These are phyloP conservation scores for Chlamydomonas asymmetrica DNA, from an alignment of 139 green algal species.

Conservation along the genomic window DNA sequence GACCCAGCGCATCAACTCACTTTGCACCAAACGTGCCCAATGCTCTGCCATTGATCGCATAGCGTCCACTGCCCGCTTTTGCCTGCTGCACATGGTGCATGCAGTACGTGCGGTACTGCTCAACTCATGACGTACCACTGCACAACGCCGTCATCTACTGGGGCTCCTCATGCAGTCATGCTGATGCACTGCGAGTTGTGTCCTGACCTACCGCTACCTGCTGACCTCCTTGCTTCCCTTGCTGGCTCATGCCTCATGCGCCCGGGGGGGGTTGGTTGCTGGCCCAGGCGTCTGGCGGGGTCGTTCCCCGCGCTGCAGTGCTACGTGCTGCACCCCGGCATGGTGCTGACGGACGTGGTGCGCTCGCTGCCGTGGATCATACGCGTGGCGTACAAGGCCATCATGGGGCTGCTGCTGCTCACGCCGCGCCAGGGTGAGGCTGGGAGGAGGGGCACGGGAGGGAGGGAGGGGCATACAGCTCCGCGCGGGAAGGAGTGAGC, in stretches of 20 bases:
- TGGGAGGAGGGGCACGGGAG: neutral
- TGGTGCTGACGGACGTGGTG: constrained; percentile 80
- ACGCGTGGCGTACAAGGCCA: constrained; percentile 50
- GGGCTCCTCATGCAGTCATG: neutral
- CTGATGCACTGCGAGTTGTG: neutral
- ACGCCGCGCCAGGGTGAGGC: constrained; percentile 64
- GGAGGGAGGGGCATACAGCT: no score
- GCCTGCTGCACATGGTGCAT: no score
- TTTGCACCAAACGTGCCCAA: no score
- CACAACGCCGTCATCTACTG: no score
- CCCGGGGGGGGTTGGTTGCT: constrained; percentile 35
- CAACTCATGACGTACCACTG: no score
- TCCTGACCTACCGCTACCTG: neutral
- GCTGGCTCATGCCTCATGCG: neutral
- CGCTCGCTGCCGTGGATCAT: constrained; percentile 66
- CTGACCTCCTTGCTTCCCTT: neutral
- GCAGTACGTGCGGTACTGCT: no score
- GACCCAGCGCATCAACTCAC: no score
- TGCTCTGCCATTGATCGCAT: no score
- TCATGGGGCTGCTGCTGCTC: constrained; percentile 71
- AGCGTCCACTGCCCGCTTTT: no score
- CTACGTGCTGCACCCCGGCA: constrained; percentile 82
- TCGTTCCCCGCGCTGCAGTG: no score
- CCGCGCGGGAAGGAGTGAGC: no score
- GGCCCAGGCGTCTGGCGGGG: no score